phyloP scores from a whole-genome alignment of 1,284 basidiomycete genomes.

The Puccinia horiana region DNA sequence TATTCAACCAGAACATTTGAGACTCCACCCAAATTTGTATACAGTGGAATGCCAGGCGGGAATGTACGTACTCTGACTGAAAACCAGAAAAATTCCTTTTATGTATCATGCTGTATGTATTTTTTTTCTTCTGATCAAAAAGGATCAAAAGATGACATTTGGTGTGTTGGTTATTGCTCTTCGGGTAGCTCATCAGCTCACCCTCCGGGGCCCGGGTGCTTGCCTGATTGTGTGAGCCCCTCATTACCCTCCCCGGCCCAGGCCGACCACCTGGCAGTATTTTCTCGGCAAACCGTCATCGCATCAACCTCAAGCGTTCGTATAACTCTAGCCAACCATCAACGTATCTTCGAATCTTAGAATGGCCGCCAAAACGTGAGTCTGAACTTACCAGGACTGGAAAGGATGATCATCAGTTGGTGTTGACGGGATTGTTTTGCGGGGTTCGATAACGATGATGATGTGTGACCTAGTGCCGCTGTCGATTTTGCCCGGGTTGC shows the following conservation, averaged over 20 bases:
- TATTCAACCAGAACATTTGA: no score
- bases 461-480: not conserved
- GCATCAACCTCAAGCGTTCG: not conserved
- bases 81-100: no score
- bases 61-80: no score
- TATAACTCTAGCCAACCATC: not conserved
- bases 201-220: not conserved
- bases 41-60: no score
- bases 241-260: not conserved
- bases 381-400: not conserved
- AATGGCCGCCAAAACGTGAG: constrained; percentile 45
- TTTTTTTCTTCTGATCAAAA: no score
- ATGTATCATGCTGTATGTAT: no score
- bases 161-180: no score
- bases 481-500: constrained; percentile 55
- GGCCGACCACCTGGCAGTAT: not conserved
- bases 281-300: not conserved
- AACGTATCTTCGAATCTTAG: not conserved
- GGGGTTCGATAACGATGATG: not conserved
- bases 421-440: not conserved
- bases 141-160: no score
- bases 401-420: not conserved
- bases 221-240: not conserved
- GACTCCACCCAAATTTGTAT: no score
- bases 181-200: no score